Conservation (phyloP, 768 basidiomycete genomes). For the Suillus occidentalis region DNA sequence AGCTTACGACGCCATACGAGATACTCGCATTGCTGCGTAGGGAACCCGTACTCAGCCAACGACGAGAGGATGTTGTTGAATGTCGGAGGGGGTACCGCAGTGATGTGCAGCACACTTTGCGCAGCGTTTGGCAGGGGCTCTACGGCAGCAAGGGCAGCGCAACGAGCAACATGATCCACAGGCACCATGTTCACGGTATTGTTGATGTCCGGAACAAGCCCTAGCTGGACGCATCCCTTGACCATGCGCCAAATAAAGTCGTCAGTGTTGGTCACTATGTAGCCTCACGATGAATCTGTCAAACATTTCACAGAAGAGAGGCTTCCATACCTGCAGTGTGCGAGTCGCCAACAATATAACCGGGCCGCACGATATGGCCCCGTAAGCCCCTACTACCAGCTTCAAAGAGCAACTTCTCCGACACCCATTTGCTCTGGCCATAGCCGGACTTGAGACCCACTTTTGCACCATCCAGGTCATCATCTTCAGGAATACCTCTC, state of each 20-base stretch:
- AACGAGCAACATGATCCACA: constrained; percentile 91
- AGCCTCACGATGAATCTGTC: constrained; percentile 8
- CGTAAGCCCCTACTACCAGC: constrained; percentile 83
- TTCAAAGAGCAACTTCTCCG: constrained; percentile 91
- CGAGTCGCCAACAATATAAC: constrained; percentile 96
- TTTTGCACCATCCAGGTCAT: constrained; percentile 86
- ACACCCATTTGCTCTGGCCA: constrained; percentile 98
- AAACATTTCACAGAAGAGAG: neutral
- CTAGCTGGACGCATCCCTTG: constrained; percentile 98
- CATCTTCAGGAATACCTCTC: constrained; percentile 80
- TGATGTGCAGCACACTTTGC: constrained; percentile 76
- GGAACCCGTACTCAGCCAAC: constrained; percentile 78
- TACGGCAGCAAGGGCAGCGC: constrained; percentile 72
- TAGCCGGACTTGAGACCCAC: constrained; percentile 83
- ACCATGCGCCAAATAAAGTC: constrained; percentile 98
- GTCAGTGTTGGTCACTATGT: constrained; percentile 92
- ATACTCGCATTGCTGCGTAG: constrained; percentile 80
- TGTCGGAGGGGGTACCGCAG: constrained; percentile 81
- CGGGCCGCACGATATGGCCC: constrained; percentile 88
- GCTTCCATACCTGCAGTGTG: constrained; percentile 67
- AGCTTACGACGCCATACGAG: constrained; percentile 87
- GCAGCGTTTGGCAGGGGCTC: constrained; percentile 48
- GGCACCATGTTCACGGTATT: constrained; percentile 99
- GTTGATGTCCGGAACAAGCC: constrained; percentile 94
- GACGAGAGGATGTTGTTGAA: constrained; percentile 85